phyloP scores from a whole-genome alignment of 2,329 filamentous ascomycete genomes.

The Ciborinia camelliae region DNA sequence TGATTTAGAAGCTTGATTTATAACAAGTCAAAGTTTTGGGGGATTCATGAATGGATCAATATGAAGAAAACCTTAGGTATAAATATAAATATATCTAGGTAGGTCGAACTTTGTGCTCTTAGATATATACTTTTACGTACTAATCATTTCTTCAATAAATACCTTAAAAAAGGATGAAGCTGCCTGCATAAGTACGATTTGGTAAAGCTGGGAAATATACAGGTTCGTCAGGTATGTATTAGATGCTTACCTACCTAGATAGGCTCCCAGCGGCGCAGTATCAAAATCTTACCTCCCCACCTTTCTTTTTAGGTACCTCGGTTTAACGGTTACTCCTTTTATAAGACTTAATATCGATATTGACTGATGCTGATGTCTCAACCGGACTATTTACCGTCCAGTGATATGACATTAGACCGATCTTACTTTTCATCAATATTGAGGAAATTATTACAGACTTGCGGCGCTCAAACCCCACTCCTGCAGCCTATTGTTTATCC shows the following conservation, averaged over 20 bases:
- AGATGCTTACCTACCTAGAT: background rate
- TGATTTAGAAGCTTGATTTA: too few species aligned
- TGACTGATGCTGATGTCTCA: background rate
- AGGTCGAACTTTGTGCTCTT: too few species aligned
- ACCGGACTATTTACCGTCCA: background rate
- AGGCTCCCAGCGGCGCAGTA: background rate
- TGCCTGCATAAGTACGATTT: too few species aligned
- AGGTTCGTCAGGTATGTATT: too few species aligned
- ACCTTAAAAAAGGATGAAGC: too few species aligned
- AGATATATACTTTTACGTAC: too few species aligned
- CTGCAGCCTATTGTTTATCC: background rate
- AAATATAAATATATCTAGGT: too few species aligned
- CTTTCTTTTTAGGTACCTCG: background rate
- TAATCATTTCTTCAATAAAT: too few species aligned
- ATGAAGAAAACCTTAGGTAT: too few species aligned
- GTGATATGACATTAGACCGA: background rate
- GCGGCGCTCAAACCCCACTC: background rate
- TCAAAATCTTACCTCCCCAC: background rate
- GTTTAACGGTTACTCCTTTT: too few species aligned
- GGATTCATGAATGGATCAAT: too few species aligned
- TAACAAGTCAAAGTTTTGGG: too few species aligned
- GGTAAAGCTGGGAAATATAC: background rate
- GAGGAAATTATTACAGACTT: background rate
- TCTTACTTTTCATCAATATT: conserved; percentile 1
- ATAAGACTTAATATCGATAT: background rate